Base-by-base conservation (phyloP, 164 flowering plant species). In the Kalanchoe fedtschenkoi region DNA sequence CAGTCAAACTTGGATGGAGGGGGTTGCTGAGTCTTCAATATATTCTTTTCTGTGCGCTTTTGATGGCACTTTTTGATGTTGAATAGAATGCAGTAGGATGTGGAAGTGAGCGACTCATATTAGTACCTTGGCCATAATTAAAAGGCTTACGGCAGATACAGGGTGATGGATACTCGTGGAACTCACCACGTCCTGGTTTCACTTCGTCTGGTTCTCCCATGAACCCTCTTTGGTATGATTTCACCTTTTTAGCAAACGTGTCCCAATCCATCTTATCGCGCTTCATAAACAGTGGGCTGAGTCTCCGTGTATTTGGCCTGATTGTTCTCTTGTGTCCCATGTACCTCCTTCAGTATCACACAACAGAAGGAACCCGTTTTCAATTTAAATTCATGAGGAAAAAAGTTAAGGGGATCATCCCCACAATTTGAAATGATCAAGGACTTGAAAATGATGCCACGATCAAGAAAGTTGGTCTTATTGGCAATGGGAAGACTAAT, bases 121-220 rank as follows among this genome's bases (percentile, higher is more conserved):
- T 51, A 11, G 56, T 26, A 51, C 13, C 17, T 51, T 51, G 56
- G 28, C 55, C 47, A 35, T 38, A 60, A 5, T 46, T 66, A 62
- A 62, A 58, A 62, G 78, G 82, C 64, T 73, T 85, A 62, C 74
- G 65, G 67, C 99, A 95, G 51, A 95, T 74, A 69, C 99, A 95
- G 1, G 97, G 64, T 14, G 75, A 69, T 11, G 99, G 99, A 65
- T 69, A 87, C 72, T 95, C 99, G 42, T 83, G 91, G 67, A 95
- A 91, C 41, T 91, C 97, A 2, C 87, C 99, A 60, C 89, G 74
- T 53, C 96, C 99, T 26, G 78, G 79, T 75, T 76, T 84, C 81
- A 85, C 79, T 76, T 95, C 99, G 44, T 89, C 86, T 22, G 99
- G 97, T 63, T 95, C 99, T 33, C 99, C 99, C 88, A 95, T 87